phyloP scores from a whole-genome alignment of 371 early-diverging fungal species.

The Mucor sp. region DNA sequence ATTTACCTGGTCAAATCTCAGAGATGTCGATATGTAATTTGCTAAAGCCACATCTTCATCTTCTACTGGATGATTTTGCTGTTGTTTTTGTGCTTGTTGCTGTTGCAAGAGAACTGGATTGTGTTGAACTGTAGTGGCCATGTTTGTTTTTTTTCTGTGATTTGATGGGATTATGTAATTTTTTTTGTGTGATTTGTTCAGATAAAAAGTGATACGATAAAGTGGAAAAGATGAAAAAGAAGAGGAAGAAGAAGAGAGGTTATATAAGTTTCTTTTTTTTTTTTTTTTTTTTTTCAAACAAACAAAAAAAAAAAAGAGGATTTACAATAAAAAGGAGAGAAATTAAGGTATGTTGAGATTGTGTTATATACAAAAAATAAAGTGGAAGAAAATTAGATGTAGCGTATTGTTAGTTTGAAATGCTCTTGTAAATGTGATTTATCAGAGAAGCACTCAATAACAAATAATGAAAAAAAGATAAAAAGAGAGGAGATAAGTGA shows the following conservation, averaged over 20 bases:
- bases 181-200: not conserved
- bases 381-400: not conserved
- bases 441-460: not conserved
- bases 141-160: slow-evolving; percentile 1
- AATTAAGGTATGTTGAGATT: not conserved
- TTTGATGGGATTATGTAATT: slow-evolving; percentile 1
- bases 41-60: slow-evolving; percentile 32
- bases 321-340: slow-evolving; percentile 9
- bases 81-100: not conserved
- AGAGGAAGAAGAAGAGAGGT: not conserved
- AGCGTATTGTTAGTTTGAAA: not conserved
- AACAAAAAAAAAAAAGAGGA: slow-evolving; percentile 4
- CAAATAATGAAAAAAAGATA: not conserved
- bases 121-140: slow-evolving; percentile 20
- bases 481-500: not conserved
- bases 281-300: not conserved
- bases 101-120: slow-evolving; percentile 19
- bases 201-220: not conserved
- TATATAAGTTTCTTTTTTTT: not conserved
- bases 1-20: slow-evolving; percentile 30
- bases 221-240: not conserved
- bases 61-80: not conserved
- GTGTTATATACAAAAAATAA: not conserved
- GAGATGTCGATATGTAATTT: slow-evolving; percentile 21
- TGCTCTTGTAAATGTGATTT: not conserved